Conservation (phyloP, 345 rosid species). For the Pistacia vera region DNA sequence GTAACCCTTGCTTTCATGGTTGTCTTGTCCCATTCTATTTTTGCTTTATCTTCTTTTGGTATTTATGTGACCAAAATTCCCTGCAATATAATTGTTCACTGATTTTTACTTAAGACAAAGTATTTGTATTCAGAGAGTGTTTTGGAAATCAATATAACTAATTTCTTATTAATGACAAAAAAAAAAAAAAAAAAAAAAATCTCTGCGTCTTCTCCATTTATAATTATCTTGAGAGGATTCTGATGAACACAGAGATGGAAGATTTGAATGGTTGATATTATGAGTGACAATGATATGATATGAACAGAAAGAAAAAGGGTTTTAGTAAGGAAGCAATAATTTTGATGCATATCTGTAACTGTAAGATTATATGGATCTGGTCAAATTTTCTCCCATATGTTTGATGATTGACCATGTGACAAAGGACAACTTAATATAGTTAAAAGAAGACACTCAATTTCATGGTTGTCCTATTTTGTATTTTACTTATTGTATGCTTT, state of each 20-base stretch:
- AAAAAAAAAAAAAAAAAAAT: not conserved
- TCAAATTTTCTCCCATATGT: not conserved
- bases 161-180: not conserved
- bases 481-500: not conserved
- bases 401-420: slow-evolving; percentile 14
- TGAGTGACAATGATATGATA: not conserved
- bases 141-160: too few relatives aligned
- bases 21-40: slow-evolving; percentile 53
- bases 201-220: not conserved
- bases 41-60: slow-evolving; percentile 9
- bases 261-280: too few relatives aligned
- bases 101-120: slow-evolving; percentile 7
- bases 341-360: not conserved
- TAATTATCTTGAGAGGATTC: too few relatives aligned
- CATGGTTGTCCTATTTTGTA: slow-evolving; percentile 8
- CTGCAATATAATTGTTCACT: not conserved
- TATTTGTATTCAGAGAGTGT: slow-evolving; percentile 5
- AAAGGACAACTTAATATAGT: not conserved
- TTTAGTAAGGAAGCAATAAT: not conserved
- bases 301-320: not conserved
- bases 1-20: slow-evolving; percentile 46
- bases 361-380: slow-evolving; percentile 5
- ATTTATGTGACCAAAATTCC: not conserved
- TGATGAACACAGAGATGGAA: too few relatives aligned
- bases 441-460: slow-evolving; percentile 5